phyloP scores from a whole-genome alignment of 2,329 filamentous ascomycete genomes.

The Ceratocystis albifundus region DNA sequence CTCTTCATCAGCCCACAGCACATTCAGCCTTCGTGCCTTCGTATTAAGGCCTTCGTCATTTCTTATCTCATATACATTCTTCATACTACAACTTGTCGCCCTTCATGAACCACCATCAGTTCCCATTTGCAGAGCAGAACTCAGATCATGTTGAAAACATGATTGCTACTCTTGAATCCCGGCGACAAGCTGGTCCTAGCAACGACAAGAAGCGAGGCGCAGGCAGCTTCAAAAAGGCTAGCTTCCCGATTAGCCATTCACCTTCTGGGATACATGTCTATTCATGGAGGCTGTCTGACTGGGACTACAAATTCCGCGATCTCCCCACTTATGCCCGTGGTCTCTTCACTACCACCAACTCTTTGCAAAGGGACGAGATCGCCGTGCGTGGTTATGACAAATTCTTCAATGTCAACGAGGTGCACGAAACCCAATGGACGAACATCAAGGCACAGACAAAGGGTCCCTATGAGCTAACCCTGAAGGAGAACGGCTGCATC shows the following conservation, averaged over 20 bases:
- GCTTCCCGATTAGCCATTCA: slow-evolving; percentile 55
- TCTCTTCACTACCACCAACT: slow-evolving; percentile 71
- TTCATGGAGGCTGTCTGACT: slow-evolving; percentile 89
- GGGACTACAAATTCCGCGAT: slow-evolving; percentile 82
- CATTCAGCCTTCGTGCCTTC: too few relatives aligned
- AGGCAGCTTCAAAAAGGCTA: slow-evolving; percentile 62
- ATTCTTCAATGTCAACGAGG: slow-evolving; percentile 91
- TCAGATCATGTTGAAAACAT: slow-evolving; percentile 54
- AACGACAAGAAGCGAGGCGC: slow-evolving; percentile 46
- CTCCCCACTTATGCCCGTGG: slow-evolving; percentile 89
- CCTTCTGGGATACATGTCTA: slow-evolving; percentile 57
- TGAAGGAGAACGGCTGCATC: slow-evolving; percentile 99
- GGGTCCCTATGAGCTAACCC: slow-evolving; percentile 85
- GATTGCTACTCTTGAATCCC: slow-evolving; percentile 49
- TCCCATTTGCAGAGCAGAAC: slow-evolving; percentile 60
- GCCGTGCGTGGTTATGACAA: slow-evolving; percentile 90
- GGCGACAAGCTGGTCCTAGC: slow-evolving; percentile 34
- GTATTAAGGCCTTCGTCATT: too few relatives aligned
- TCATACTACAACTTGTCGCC: background rate
- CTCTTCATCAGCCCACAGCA: too few relatives aligned
- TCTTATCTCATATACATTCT: background rate
- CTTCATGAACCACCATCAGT: slow-evolving; percentile 27
- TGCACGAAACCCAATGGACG: slow-evolving; percentile 68
- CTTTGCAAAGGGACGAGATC: slow-evolving; percentile 57
- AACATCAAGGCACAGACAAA: slow-evolving; percentile 64